Percentiles rank a stretch among this genome's conserved stretches.
phyloP scores from a whole-genome alignment of 176 grass and related monocot species.

The Themeda triandra region DNA sequence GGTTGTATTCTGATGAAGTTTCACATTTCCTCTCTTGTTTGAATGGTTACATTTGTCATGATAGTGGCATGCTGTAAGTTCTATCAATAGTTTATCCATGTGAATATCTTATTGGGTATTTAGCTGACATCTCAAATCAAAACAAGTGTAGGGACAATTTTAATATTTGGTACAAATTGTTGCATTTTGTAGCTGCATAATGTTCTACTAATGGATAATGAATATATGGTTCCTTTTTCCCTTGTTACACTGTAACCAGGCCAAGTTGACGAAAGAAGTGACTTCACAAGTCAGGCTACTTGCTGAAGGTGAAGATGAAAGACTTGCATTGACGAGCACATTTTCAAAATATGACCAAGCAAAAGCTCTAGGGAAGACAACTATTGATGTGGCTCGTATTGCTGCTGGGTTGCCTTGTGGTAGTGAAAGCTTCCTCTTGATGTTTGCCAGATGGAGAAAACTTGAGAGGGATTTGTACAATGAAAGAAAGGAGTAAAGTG shows the following conservation, averaged over 20 bases:
- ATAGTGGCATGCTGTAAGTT: background rate
- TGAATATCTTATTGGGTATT: background rate
- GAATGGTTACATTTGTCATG: background rate
- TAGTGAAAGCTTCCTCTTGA: slow-evolving; percentile 95
- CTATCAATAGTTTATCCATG: background rate
- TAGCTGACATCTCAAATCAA: background rate
- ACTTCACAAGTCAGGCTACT: slow-evolving; percentile 96
- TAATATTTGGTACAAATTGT: background rate
- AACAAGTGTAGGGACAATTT: background rate
- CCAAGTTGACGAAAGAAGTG: slow-evolving; percentile 78
- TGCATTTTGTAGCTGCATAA: background rate
- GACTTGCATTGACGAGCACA: slow-evolving; percentile 65
- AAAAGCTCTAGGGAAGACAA: slow-evolving; percentile 92
- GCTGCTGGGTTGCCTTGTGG: slow-evolving; percentile 98
- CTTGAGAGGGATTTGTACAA: slow-evolving; percentile 93
- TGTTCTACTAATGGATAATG: background rate
- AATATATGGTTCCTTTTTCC: background rate
- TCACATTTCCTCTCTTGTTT: background rate
- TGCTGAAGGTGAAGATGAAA: slow-evolving; percentile 92
- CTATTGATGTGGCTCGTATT: slow-evolving; percentile 93
- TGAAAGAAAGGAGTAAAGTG: slow-evolving; percentile 84
- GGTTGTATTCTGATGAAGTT: slow-evolving; percentile 5
- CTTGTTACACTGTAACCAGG: slow-evolving; percentile 43
- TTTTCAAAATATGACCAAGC: slow-evolving; percentile 91
- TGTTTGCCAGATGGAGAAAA: slow-evolving; percentile 99